phyloP scores from a whole-genome alignment of 2,329 filamentous ascomycete species.

The Magnaporthiopsis rhizophila region DNA sequence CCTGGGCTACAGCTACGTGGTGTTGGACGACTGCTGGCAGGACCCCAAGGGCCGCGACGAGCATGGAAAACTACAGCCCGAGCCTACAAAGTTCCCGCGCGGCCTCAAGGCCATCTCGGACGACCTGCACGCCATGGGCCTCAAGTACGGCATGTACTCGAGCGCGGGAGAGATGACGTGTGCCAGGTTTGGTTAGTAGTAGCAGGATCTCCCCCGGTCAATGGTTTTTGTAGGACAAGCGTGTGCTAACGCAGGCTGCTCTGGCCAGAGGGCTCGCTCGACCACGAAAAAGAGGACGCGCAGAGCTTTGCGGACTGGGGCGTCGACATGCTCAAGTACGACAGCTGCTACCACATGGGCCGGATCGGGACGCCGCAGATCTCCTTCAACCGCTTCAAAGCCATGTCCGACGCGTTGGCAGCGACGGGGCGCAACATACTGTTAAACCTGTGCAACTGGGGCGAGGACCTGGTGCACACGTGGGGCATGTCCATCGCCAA shows the following conservation, averaged over 20 bases:
- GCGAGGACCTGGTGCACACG: conserved; percentile 20
- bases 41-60: conserved; percentile 14
- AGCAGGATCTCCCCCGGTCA: neutral
- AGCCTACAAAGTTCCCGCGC: conserved; percentile 27
- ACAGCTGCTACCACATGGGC: conserved; percentile 34
- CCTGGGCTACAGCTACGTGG: conserved; percentile 14
- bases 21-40: conserved; percentile 14
- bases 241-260: neutral
- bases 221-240: neutral
- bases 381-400: conserved; percentile 21
- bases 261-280: conserved; percentile 32
- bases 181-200: conserved; percentile 29
- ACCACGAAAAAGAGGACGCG: conserved; percentile 44
- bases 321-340: conserved; percentile 45
- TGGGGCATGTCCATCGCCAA: conserved; percentile 23
- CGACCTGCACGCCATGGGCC: conserved; percentile 24
- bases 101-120: conserved; percentile 28
- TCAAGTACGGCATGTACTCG: conserved; percentile 31
- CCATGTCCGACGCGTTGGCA: conserved; percentile 26
- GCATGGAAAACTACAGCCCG: conserved; percentile 20
- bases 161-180: conserved; percentile 40
- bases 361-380: conserved; percentile 18
- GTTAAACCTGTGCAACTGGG: conserved; percentile 28
- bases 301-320: conserved; percentile 43
- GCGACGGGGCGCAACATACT: conserved; percentile 23